Percentiles rank a stretch among this genome's conserved stretches.
Conservation (phyloP, 305 asterid genomes). For the Stenogyne calaminthoides region DNA sequence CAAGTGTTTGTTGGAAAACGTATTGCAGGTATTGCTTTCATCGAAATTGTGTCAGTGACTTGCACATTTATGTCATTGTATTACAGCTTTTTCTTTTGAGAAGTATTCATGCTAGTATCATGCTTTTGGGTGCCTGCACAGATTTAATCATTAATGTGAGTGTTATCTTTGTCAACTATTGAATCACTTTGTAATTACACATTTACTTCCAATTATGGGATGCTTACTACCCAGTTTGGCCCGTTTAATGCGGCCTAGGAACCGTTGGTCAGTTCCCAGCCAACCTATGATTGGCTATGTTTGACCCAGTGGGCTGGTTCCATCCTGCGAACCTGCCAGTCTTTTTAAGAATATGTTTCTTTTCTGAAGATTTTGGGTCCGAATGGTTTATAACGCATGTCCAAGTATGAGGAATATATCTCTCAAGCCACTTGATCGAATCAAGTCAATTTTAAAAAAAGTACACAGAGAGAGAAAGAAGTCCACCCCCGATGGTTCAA, state of each 20-base stretch:
- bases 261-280: not conserved
- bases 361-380: not conserved
- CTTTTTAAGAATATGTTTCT: not conserved
- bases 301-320: not conserved
- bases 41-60: slow-evolving; percentile 25
- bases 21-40: slow-evolving; percentile 73
- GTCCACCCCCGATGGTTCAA: not conserved
- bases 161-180: slow-evolving; percentile 17
- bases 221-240: not conserved
- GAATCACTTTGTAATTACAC: slow-evolving; percentile 5
- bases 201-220: not conserved
- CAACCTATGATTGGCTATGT: not conserved
- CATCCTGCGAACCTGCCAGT: not conserved
- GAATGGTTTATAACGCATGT: not conserved
- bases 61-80: slow-evolving; percentile 19
- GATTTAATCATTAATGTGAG: slow-evolving; percentile 2
- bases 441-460: not conserved
- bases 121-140: slow-evolving; percentile 27
- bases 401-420: not conserved
- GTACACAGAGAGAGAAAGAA: not conserved
- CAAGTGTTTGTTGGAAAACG: slow-evolving; percentile 94
- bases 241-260: not conserved
- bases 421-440: not conserved
- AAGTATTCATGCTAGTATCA: not conserved
- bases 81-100: slow-evolving; percentile 9